These are phyloP conservation scores for Oryza australiensis DNA, from an alignment of 176 grass and related monocot species.

Conservation along the genomic window DNA sequence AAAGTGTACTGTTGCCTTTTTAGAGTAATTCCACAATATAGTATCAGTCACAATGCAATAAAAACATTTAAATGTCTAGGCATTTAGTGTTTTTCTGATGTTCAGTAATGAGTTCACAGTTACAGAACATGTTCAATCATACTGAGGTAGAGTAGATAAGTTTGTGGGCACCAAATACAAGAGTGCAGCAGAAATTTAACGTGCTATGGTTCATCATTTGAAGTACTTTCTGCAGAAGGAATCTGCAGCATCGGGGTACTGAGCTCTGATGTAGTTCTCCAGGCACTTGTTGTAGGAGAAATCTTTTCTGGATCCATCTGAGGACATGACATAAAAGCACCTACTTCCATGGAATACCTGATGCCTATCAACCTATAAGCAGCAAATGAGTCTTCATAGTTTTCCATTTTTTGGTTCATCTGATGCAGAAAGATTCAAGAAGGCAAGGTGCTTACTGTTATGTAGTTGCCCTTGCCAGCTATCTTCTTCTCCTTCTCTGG, in stretches of 20 bases:
- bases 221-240: slow-evolving; percentile 57
- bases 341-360: slow-evolving; percentile 36
- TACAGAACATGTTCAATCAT: neutral
- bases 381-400: slow-evolving; percentile 5
- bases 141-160: slow-evolving; percentile 26
- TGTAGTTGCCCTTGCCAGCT: slow-evolving; percentile 38
- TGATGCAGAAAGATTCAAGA: neutral
- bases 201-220: slow-evolving; percentile 24
- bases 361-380: slow-evolving; percentile 40
- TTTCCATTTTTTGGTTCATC: neutral
- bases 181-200: neutral
- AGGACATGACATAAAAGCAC: slow-evolving; percentile 48
- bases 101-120: slow-evolving; percentile 29
- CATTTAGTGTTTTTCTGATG: neutral
- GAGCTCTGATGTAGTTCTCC: slow-evolving; percentile 46
- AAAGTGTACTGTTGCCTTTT: neutral
- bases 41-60: neutral
- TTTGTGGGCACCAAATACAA: slow-evolving; percentile 22
- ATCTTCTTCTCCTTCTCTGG: slow-evolving; percentile 56
- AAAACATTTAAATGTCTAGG: neutral
- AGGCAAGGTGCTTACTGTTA: slow-evolving; percentile 39
- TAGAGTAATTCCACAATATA: neutral
- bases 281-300: slow-evolving; percentile 67
- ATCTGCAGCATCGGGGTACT: slow-evolving; percentile 31
- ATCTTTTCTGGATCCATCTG: slow-evolving; percentile 24